phyloP scores from a whole-genome alignment of 2,329 filamentous ascomycete species.

The Botrytis galanthina region DNA sequence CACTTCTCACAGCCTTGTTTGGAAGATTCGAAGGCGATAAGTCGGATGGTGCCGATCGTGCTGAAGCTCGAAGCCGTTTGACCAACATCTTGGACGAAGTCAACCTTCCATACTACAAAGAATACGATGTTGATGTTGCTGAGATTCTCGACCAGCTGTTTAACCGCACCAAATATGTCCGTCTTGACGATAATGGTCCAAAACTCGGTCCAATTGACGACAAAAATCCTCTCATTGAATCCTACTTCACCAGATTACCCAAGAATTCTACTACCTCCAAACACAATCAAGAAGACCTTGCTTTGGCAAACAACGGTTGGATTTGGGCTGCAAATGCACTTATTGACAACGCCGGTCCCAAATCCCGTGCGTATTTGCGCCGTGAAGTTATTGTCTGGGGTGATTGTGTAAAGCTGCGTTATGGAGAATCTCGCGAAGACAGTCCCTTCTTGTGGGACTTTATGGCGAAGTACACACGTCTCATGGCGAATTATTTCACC shows the following conservation, averaged over 20 bases:
- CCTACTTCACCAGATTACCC: constrained; percentile 90
- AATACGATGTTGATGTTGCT: constrained; percentile 81
- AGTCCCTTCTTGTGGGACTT: constrained; percentile 94
- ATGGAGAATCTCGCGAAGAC: constrained; percentile 75
- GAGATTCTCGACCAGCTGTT: constrained; percentile 88
- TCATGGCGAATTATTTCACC: constrained; percentile 92
- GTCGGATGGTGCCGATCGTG: constrained; percentile 48
- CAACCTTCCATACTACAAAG: constrained; percentile 85
- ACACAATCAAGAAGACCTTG: constrained; percentile 72
- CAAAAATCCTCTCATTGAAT: constrained; percentile 80
- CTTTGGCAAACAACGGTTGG: constrained; percentile 95
- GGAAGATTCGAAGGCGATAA: constrained; percentile 62
- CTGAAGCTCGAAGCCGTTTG: constrained; percentile 54
- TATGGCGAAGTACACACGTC: constrained; percentile 88
- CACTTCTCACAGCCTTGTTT: constrained; percentile 63
- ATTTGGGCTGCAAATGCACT: constrained; percentile 97
- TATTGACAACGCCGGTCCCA: constrained; percentile 85
- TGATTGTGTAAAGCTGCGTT: constrained; percentile 95
- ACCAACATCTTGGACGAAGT: constrained; percentile 71
- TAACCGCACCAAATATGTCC: constrained; percentile 92
- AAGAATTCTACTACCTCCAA: constrained; percentile 73
- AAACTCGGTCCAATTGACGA: constrained; percentile 76
- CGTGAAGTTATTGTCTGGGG: constrained; percentile 98
- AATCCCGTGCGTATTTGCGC: constrained; percentile 89
- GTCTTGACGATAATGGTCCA: constrained; percentile 88